These are phyloP conservation scores for Hypoxylon fuscum DNA, from an alignment of 495 filamentous ascomycete genomes.

Conservation along the genomic window DNA sequence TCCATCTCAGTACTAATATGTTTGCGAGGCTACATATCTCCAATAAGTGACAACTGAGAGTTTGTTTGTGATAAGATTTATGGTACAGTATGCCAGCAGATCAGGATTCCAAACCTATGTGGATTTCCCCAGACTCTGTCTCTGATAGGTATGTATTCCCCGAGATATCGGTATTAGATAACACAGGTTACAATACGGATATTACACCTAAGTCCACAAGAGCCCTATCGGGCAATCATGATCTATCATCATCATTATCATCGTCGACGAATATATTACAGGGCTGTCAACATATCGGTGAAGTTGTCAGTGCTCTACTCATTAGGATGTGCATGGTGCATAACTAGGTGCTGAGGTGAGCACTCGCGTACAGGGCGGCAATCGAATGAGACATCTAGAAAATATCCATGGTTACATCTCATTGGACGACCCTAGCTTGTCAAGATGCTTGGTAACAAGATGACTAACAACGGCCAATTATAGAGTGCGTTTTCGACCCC, in stretches of 20 bases:
- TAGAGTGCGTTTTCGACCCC: constrained; percentile 22
- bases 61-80: no score
- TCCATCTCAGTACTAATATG: no score
- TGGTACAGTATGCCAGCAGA: no score
- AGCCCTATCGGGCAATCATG: background rate
- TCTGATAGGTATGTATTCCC: no score
- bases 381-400: constrained; percentile 30
- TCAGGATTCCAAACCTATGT: no score
- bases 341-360: constrained; percentile 42
- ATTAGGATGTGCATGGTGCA: constrained; percentile 32
- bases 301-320: constrained; percentile 5
- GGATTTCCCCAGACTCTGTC: no score
- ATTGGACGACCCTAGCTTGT: constrained; percentile 16
- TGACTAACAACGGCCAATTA: constrained; percentile 40
- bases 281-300: background rate
- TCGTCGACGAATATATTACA: background rate
- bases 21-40: no score
- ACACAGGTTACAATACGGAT: no score
- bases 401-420: background rate
- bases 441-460: constrained; percentile 38
- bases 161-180: background rate
- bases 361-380: constrained; percentile 5
- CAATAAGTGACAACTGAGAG: no score
- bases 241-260: background rate
- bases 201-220: background rate